These are phyloP conservation scores for Huntiella savannae DNA, from an alignment of 2,329 filamentous ascomycete species.

Conservation along the genomic window DNA sequence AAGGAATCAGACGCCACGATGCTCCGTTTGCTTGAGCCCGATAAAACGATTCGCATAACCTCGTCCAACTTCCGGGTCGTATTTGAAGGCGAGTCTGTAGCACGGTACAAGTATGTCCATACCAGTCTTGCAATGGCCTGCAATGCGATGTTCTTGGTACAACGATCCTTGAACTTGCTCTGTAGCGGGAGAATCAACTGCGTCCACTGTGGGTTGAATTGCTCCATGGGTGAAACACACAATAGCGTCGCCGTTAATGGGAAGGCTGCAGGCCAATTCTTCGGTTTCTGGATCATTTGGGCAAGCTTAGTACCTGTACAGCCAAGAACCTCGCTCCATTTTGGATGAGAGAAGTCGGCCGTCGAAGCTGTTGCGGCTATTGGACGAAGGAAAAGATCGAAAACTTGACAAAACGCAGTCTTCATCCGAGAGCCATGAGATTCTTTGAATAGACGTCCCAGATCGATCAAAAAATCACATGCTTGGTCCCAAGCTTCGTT, in stretches of 20 bases:
- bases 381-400: constrained; percentile 71
- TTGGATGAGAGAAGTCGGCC: constrained; percentile 58
- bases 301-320: constrained; percentile 59
- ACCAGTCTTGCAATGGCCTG: constrained; percentile 78
- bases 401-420: constrained; percentile 79
- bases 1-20: constrained; percentile 65
- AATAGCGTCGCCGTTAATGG: constrained; percentile 73
- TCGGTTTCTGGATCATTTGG: constrained; percentile 76
- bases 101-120: constrained; percentile 87
- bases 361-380: constrained; percentile 64
- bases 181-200: constrained; percentile 61
- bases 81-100: constrained; percentile 47
- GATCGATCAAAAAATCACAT: constrained; percentile 68
- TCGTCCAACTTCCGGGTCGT: constrained; percentile 73
- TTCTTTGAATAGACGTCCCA: constrained; percentile 66
- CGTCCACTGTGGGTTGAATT: constrained; percentile 72
- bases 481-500: constrained; percentile 65
- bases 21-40: constrained; percentile 51
- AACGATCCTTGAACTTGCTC: constrained; percentile 66
- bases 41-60: constrained; percentile 66
- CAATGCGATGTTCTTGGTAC: constrained; percentile 58
- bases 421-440: constrained; percentile 83
- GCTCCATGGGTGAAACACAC: constrained; percentile 71
- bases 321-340: constrained; percentile 73
- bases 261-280: constrained; percentile 80